Evolutionary conservation across 2,329 filamentous ascomycete species (phyloP).

Genomic region (Xylariaceae sp.): DNA sequence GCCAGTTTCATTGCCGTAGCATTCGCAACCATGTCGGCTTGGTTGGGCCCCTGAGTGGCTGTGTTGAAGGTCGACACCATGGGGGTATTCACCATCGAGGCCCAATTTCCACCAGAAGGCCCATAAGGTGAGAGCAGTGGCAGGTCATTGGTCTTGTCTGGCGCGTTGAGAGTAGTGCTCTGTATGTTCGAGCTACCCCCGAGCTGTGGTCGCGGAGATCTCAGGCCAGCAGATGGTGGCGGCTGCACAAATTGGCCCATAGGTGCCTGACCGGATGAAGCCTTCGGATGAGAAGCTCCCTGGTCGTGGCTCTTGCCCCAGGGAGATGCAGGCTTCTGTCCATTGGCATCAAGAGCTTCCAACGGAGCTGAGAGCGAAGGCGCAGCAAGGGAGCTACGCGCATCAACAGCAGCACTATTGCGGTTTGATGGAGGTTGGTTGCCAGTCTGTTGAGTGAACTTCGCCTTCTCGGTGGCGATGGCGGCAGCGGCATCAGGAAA

Average conservation of each 20-base stretch:
- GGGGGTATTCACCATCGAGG: slow-evolving; percentile 95
- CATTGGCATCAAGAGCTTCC: slow-evolving; percentile 57
- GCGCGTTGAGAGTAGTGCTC: slow-evolving; percentile 70
- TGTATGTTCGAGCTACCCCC: slow-evolving; percentile 66
- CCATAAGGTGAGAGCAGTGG: slow-evolving; percentile 81
- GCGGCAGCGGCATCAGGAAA: slow-evolving; percentile 96
- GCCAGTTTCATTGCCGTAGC: slow-evolving; percentile 98
- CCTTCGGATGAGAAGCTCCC: slow-evolving; percentile 60
- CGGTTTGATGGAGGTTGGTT: slow-evolving; percentile 85
- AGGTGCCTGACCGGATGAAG: slow-evolving; percentile 66
- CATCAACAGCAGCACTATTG: slow-evolving; percentile 76
- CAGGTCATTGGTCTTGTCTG: slow-evolving; percentile 64
- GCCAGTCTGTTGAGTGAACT: slow-evolving; percentile 92
- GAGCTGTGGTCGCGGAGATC: slow-evolving; percentile 68
- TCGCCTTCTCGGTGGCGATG: slow-evolving; percentile 97
- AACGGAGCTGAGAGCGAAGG: slow-evolving; percentile 67
- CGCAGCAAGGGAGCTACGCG: slow-evolving; percentile 65
- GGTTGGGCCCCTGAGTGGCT: slow-evolving; percentile 55
- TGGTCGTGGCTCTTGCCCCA: slow-evolving; percentile 59
- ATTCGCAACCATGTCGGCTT: slow-evolving; percentile 97
- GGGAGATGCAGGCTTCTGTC: slow-evolving; percentile 65
- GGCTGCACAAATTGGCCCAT: slow-evolving; percentile 96
- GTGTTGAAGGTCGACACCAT: slow-evolving; percentile 81
- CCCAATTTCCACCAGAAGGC: slow-evolving; percentile 84
- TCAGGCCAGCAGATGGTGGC: slow-evolving; percentile 64